Conservation (phyloP, 345 rosid genomes). For the Salix viminalis region DNA sequence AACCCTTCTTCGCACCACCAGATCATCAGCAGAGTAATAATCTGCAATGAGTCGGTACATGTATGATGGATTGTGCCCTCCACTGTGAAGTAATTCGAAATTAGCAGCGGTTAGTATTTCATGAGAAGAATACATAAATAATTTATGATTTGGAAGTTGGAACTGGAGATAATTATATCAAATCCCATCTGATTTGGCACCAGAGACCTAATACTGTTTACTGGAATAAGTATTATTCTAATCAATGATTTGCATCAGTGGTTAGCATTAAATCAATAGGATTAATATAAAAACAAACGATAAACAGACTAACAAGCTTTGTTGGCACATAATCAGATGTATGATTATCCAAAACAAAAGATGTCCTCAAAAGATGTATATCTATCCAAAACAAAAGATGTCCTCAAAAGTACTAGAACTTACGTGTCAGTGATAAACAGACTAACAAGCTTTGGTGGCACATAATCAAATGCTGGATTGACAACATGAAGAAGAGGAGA, state of each 20-base stretch:
- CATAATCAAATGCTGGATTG: slow-evolving; percentile 91
- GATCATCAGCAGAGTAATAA: slow-evolving; percentile 94
- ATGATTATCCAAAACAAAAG: neutral
- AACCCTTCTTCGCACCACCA: slow-evolving; percentile 61
- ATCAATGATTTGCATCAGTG: neutral
- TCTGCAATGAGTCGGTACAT: slow-evolving; percentile 95
- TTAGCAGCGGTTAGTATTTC: neutral
- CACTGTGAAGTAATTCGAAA: slow-evolving; percentile 43
- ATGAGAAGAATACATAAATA: neutral
- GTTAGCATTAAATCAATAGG: neutral
- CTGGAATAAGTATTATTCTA: neutral
- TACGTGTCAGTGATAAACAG: slow-evolving; percentile 96
- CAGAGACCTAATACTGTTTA: neutral
- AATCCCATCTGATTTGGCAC: neutral
- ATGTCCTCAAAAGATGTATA: neutral
- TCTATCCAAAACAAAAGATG: neutral
- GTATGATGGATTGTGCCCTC: slow-evolving; percentile 97
- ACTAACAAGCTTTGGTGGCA: slow-evolving; percentile 95
- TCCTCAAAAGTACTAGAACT: slow-evolving; percentile 32
- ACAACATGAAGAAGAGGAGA: slow-evolving; percentile 86
- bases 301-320: slow-evolving; percentile 88
- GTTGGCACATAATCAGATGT: slow-evolving; percentile 96
- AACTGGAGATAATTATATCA: neutral
- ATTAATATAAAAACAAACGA: slow-evolving; percentile 9
- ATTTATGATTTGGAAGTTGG: neutral